Evolutionary conservation across 257 asterid species (phyloP).

Genomic region (Solanum etuberosum): DNA sequence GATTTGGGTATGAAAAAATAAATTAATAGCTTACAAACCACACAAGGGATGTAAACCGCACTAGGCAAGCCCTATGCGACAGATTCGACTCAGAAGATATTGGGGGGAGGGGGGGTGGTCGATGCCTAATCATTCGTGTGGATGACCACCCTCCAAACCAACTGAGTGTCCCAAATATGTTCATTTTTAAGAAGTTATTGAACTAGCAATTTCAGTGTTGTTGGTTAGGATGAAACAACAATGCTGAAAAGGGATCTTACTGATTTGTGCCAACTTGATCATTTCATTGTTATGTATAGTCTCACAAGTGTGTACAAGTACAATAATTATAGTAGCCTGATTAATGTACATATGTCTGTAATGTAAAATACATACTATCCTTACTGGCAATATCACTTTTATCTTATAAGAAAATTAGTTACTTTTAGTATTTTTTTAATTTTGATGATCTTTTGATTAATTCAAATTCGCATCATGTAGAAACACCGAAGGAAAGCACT

Average conservation of each 20-base stretch:
- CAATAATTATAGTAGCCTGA: neutral
- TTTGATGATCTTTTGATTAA: too few species aligned
- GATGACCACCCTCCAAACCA: too few species aligned
- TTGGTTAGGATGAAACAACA: neutral
- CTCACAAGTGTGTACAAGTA: neutral
- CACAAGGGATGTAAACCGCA: too few species aligned
- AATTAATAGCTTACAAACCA: too few species aligned
- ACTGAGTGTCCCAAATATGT: neutral
- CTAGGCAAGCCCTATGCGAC: too few species aligned
- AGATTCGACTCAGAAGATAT: too few species aligned
- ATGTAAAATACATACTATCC: neutral
- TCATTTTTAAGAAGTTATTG: neutral
- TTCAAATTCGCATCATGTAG: neutral
- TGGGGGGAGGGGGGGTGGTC: too few species aligned
- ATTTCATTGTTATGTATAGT: neutral
- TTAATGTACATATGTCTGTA: neutral
- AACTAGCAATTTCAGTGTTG: neutral
- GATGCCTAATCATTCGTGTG: too few species aligned
- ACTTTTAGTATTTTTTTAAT: neutral
- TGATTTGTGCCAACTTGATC: neutral
- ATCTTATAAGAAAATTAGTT: too few species aligned
- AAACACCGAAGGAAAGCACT: too few species aligned
- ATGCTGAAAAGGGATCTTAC: neutral
- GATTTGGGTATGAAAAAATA: too few species aligned
- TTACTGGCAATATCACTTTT: neutral